Percentiles rank a stretch among this genome's conserved stretches.
Conservation (phyloP, 306 rosid species). For the Fragaria vesca region DNA sequence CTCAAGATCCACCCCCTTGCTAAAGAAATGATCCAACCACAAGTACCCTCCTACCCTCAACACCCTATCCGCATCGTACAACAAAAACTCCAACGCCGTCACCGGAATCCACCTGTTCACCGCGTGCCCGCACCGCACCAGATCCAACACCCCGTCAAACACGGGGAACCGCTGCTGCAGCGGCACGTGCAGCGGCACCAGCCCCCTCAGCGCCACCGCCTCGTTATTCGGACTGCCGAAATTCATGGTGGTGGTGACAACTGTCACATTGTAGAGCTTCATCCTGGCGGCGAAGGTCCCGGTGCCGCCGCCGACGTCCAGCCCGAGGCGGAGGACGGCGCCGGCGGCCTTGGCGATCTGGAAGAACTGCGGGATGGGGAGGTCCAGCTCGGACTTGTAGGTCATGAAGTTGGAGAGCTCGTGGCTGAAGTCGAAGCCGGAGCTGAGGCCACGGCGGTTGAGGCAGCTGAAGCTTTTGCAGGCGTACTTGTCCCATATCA, state of each 20-base stretch:
- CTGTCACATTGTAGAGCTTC: conserved; percentile 73
- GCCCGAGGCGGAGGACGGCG: conserved; percentile 66
- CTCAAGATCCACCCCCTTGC: conserved; percentile 76
- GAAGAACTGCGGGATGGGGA: conserved; percentile 68
- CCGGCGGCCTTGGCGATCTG: conserved; percentile 66
- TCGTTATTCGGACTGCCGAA: conserved; percentile 76
- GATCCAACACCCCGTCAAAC: conserved; percentile 80
- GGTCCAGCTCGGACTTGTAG: conserved; percentile 68
- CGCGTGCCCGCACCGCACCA: conserved; percentile 90
- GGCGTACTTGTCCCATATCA: conserved; percentile 68
- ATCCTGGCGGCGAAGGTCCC: conserved; percentile 87
- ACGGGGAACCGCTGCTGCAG: conserved; percentile 85
- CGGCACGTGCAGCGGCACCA: conserved; percentile 89
- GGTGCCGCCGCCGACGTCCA: conserved; percentile 84
- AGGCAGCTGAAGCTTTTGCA: conserved; percentile 77
- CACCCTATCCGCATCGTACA: conserved; percentile 78
- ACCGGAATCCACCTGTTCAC: conserved; percentile 94
- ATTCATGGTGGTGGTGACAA: conserved; percentile 80
- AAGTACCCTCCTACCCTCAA: conserved; percentile 85
- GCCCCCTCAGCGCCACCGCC: conserved; percentile 73
- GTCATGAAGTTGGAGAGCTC: conserved; percentile 45
- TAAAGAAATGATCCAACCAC: conserved; percentile 90
- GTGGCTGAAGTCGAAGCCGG: conserved; percentile 53
- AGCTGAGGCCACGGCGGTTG: conserved; percentile 47
- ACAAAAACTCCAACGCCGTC: conserved; percentile 71